Percentiles rank a stretch among this genome's conserved stretches.
Evolutionary conservation across 345 rosid species (phyloP).

Genomic region (Salix suchowensis): DNA sequence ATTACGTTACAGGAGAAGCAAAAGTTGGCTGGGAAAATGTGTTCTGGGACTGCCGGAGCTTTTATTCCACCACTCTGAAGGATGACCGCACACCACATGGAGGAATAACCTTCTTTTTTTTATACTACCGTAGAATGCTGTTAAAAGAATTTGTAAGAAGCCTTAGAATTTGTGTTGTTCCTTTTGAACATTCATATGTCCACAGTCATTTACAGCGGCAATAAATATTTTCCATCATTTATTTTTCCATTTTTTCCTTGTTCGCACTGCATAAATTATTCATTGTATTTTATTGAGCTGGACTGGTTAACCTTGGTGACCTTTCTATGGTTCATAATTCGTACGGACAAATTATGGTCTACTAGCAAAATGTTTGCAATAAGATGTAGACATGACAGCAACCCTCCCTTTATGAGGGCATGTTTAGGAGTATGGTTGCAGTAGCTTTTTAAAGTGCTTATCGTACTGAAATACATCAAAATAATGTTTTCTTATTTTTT

Average conservation of each 20-base stretch:
- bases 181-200: neutral
- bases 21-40: neutral
- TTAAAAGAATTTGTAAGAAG: neutral
- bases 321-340: too few relatives aligned
- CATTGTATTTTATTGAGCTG: too few relatives aligned
- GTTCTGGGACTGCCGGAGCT: neutral
- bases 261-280: too few relatives aligned
- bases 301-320: too few relatives aligned
- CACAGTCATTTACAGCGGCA: neutral
- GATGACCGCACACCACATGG: neutral
- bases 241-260: neutral
- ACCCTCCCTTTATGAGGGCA: fast-evolving
- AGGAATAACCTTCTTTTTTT: neutral
- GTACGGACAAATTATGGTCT: too few relatives aligned
- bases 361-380: too few relatives aligned
- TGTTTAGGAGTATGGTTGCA: too few relatives aligned
- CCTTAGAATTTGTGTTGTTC: neutral
- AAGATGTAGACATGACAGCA: too few relatives aligned
- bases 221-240: neutral
- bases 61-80: neutral
- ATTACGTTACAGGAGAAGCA: neutral
- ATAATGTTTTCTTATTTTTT: too few relatives aligned
- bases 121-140: neutral
- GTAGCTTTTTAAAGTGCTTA: too few relatives aligned
- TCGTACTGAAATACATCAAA: too few relatives aligned